Conservation (phyloP, 371 early-diverging fungal species). For the Apophysomyces ossiformis region DNA sequence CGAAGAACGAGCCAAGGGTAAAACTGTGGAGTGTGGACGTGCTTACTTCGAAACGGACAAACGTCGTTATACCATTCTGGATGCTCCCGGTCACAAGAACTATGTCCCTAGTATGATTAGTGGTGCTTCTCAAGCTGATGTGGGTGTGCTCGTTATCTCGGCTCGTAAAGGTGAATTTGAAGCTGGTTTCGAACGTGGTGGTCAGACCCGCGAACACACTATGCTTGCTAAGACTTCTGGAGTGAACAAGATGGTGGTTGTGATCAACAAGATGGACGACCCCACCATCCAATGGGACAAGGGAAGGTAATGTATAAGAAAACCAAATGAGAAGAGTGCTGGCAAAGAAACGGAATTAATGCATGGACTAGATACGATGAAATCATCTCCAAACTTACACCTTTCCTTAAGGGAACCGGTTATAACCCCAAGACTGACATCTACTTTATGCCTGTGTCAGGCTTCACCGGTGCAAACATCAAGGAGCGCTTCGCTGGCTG, state of each 20-base stretch:
- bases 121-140: slow-evolving; percentile 97
- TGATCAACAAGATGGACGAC: slow-evolving; percentile 99
- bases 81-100: slow-evolving; percentile 99
- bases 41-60: slow-evolving; percentile 97
- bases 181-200: slow-evolving; percentile 99
- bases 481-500: slow-evolving; percentile 75
- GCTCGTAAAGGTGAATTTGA: slow-evolving; percentile 99
- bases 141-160: slow-evolving; percentile 96
- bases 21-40: slow-evolving; percentile 97
- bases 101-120: slow-evolving; percentile 99
- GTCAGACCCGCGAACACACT: slow-evolving; percentile 99
- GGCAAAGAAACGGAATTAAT: background rate
- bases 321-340: background rate
- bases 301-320: slow-evolving; percentile 53
- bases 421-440: slow-evolving; percentile 91
- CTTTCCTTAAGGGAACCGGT: slow-evolving; percentile 92
- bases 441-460: slow-evolving; percentile 92
- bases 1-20: slow-evolving; percentile 98
- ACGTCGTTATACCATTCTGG: slow-evolving; percentile 95
- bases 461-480: slow-evolving; percentile 95
- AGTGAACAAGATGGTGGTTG: slow-evolving; percentile 89
- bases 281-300: slow-evolving; percentile 94
- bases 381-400: slow-evolving; percentile 78
- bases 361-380: slow-evolving; percentile 80
- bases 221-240: slow-evolving; percentile 97